Evolutionary conservation across 768 basidiomycete species (phyloP).

Genomic region (Coprinopsis cinerea): DNA sequence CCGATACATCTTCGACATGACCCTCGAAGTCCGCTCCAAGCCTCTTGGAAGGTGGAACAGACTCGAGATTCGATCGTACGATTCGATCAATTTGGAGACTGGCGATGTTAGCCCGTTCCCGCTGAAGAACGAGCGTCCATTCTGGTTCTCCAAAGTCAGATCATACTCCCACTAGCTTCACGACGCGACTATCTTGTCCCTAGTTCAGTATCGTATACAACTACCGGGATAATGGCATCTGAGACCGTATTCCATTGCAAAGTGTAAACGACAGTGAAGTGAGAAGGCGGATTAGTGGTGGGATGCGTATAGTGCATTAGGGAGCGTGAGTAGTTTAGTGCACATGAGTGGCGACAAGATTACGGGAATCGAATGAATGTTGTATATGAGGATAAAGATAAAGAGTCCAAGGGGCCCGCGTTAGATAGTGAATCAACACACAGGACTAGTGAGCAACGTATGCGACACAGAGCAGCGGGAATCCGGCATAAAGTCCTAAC

Average conservation of each 20-base stretch:
- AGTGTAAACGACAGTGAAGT: no score
- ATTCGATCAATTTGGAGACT: slow-evolving; percentile 68
- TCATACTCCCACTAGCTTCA: slow-evolving; percentile 38
- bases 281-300: no score
- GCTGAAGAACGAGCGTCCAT: slow-evolving; percentile 82
- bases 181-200: not conserved
- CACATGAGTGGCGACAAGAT: no score
- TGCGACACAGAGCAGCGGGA: slow-evolving; percentile 86
- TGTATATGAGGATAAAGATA: no score
- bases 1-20: slow-evolving; percentile 73
- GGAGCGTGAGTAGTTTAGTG: no score
- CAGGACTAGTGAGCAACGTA: slow-evolving; percentile 38
- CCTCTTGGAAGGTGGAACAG: slow-evolving; percentile 85
- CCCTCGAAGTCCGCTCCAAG: slow-evolving; percentile 61
- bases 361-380: no score
- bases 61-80: slow-evolving; percentile 67
- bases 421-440: no score
- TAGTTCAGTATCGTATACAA: not conserved
- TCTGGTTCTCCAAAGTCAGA: slow-evolving; percentile 89
- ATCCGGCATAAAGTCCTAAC: slow-evolving; percentile 86
- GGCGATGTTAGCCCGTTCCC: slow-evolving; percentile 67
- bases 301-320: no score
- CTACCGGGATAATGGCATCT: no score
- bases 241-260: no score
- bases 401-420: no score